Conservation (phyloP, 225 moss, liverwort and hornwort species). For the Marchantia paleacea region DNA sequence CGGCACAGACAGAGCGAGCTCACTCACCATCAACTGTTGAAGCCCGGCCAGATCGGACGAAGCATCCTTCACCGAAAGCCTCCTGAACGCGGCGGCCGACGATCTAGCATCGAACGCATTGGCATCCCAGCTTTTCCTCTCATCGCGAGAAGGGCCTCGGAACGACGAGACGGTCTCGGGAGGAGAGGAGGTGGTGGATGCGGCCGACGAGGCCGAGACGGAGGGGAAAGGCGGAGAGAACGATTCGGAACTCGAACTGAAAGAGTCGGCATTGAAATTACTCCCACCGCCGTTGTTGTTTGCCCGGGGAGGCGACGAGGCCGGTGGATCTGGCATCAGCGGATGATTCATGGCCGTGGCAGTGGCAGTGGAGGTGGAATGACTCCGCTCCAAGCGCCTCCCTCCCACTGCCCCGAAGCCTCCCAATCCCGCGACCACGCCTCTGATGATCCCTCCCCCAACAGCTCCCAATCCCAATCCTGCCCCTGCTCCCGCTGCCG, state of each 20-base stretch:
- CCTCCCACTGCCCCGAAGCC: not conserved
- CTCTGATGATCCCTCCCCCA: not conserved
- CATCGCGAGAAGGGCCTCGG: not conserved
- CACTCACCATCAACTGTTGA: constrained; percentile 36
- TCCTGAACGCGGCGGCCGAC: constrained; percentile 23
- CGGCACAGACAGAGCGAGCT: not conserved
- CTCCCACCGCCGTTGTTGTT: too few species aligned
- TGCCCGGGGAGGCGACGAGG: constrained; percentile 21
- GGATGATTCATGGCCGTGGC: constrained; percentile 16
- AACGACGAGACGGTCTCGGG: constrained; percentile 19
- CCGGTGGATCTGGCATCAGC: constrained; percentile 29
- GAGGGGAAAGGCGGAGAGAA: constrained; percentile 25
- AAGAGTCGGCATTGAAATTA: not conserved
- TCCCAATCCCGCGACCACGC: not conserved
- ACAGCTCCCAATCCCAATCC: not conserved
- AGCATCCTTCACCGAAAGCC: constrained; percentile 33
- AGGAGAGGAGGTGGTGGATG: constrained; percentile 34
- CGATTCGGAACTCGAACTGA: constrained; percentile 8
- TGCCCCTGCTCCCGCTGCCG: not conserved
- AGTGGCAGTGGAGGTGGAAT: not conserved
- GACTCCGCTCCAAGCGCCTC: not conserved
- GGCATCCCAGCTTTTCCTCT: constrained; percentile 26
- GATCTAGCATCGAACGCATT: constrained; percentile 15
- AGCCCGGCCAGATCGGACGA: constrained; percentile 39
- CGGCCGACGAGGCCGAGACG: constrained; percentile 42